A percentile compares a stretch with the other conserved stretches of the same genome.
Conservation (phyloP, 495 filamentous ascomycete species). For the Xylaria flabelliformis region DNA sequence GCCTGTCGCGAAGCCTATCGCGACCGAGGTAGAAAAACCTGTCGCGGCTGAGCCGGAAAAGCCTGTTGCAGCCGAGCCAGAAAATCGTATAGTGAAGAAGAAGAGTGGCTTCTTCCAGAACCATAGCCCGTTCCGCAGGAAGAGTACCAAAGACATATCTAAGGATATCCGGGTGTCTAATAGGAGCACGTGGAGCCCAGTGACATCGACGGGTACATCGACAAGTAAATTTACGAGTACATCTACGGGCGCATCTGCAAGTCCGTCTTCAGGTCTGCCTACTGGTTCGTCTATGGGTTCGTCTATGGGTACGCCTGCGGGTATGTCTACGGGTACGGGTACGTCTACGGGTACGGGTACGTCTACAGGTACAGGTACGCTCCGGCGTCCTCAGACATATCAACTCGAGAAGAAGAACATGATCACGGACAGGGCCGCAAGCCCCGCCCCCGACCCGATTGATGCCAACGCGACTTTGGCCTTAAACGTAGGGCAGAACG, state of each 20-base stretch:
- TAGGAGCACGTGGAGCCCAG: slow-evolving; percentile 67
- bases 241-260: too few species aligned
- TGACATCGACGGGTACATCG: slow-evolving; percentile 25
- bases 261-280: too few species aligned
- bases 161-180: slow-evolving; percentile 58
- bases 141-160: slow-evolving; percentile 83
- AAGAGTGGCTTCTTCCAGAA: slow-evolving; percentile 93
- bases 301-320: slow-evolving; percentile 12
- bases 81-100: slow-evolving; percentile 76
- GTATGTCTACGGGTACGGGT: slow-evolving; percentile 23
- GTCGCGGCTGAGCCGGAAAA: slow-evolving; percentile 36
- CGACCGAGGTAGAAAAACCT: background rate
- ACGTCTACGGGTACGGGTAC: slow-evolving; percentile 23
- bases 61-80: slow-evolving; percentile 52
- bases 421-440: slow-evolving; percentile 50
- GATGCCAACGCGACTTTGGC: slow-evolving; percentile 93
- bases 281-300: slow-evolving; percentile 18
- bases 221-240: too few species aligned
- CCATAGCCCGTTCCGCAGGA: slow-evolving; percentile 92
- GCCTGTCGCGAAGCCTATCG: background rate
- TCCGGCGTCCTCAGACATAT: slow-evolving; percentile 31
- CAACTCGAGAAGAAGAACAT: slow-evolving; percentile 39
- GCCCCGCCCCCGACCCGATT: slow-evolving; percentile 91
- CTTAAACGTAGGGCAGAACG: slow-evolving; percentile 94
- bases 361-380: slow-evolving; percentile 30